These are phyloP conservation scores for Hyphodiscus sp. DNA, from an alignment of 2,329 filamentous ascomycete genomes.

Conservation along the genomic window DNA sequence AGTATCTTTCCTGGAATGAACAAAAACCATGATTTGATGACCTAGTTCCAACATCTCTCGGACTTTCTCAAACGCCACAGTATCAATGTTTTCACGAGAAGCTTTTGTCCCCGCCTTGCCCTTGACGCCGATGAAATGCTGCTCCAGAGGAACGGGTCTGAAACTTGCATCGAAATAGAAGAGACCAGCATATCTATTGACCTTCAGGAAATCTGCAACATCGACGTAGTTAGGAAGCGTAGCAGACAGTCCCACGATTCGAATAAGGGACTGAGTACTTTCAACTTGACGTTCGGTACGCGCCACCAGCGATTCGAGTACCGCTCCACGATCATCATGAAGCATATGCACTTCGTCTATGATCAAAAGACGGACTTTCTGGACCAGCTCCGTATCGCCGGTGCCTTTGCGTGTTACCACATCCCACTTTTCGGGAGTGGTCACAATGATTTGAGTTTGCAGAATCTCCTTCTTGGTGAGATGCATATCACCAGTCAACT, in stretches of 20 bases:
- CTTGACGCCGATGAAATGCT: conserved; percentile 95
- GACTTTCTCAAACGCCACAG: conserved; percentile 87
- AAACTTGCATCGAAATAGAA: conserved; percentile 98
- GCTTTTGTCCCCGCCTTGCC: conserved; percentile 77
- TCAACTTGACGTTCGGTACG: conserved; percentile 95
- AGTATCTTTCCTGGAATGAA: conserved; percentile 93
- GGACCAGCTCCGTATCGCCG: conserved; percentile 93
- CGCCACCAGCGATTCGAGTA: conserved; percentile 91
- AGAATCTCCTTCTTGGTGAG: conserved; percentile 94
- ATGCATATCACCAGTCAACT: conserved; percentile 98
- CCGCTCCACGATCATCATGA: conserved; percentile 92
- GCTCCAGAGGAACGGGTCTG: conserved; percentile 88
- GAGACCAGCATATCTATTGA: conserved; percentile 84
- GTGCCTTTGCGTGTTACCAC: conserved; percentile 96
- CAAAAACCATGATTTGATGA: conserved; percentile 99
- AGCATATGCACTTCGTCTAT: conserved; percentile 99
- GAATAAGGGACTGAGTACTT: conserved; percentile 94
- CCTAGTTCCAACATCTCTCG: conserved; percentile 82
- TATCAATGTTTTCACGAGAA: conserved; percentile 83
- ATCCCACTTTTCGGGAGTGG: conserved; percentile 98
- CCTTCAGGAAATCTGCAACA: conserved; percentile 92
- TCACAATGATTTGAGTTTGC: conserved; percentile 95
- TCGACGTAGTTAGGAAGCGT: conserved; percentile 96
- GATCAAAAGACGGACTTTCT: conserved; percentile 92
- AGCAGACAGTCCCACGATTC: conserved; percentile 90